phyloP scores from a whole-genome alignment of 495 filamentous ascomycete species.

The Penicillium bialowiezense region DNA sequence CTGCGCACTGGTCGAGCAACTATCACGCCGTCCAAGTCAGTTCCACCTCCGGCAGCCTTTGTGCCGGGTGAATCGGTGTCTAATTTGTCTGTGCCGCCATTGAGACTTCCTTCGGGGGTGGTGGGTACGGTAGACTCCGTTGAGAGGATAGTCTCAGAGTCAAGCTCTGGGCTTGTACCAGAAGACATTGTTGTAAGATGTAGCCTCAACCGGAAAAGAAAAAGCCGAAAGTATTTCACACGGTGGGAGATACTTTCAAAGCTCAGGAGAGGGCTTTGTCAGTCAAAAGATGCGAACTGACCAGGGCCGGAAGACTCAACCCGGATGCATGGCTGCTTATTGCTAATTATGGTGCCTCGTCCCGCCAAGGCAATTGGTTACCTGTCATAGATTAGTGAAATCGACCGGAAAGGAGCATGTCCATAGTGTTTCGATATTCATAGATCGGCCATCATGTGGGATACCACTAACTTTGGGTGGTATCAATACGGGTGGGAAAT shows the following conservation, averaged over 20 bases:
- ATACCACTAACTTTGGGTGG: too few relatives aligned
- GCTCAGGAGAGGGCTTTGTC: not conserved
- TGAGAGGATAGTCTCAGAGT: constrained; percentile 6
- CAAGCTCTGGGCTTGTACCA: not conserved
- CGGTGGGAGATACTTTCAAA: not conserved
- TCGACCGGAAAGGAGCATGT: not conserved
- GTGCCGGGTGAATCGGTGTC: not conserved
- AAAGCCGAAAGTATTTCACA: not conserved
- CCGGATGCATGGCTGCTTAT: not conserved
- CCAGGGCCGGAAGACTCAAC: not conserved
- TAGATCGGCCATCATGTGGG: not conserved
- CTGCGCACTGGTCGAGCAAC: not conserved
- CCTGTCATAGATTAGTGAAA: not conserved
- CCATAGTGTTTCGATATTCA: not conserved
- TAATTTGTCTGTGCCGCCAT: constrained; percentile 1
- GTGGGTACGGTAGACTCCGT: constrained; percentile 7
- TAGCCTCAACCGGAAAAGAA: not conserved
- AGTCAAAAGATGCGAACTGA: not conserved
- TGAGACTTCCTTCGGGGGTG: constrained; percentile 11
- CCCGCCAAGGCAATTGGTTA: not conserved
- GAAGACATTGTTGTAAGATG: not conserved
- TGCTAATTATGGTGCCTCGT: not conserved
- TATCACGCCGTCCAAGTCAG: not conserved
- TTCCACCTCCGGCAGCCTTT: not conserved
- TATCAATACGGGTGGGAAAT: too few relatives aligned